Percentiles rank a stretch among this genome's conserved stretches.
Conservation (phyloP, 2,329 filamentous ascomycete species). For the Basipetospora chlamydospora region DNA sequence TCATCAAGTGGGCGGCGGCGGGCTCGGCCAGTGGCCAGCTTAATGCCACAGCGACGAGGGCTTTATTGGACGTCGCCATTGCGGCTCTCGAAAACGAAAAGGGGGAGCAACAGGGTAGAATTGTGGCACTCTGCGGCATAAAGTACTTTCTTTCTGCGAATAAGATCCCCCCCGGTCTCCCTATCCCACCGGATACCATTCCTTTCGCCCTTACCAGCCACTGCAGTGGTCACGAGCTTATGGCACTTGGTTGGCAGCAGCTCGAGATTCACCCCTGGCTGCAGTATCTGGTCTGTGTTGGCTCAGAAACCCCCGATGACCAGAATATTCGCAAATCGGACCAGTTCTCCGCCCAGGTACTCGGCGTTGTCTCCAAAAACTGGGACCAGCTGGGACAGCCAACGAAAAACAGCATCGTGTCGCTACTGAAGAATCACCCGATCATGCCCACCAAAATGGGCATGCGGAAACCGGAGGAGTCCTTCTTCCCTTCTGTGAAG, state of each 20-base stretch:
- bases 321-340: constrained; percentile 58
- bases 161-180: constrained; percentile 67
- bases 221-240: constrained; percentile 52
- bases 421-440: constrained; percentile 50
- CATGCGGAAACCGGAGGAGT: constrained; percentile 71
- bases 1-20: constrained; percentile 69
- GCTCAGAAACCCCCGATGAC: constrained; percentile 41
- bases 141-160: constrained; percentile 60
- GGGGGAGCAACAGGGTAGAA: constrained; percentile 45
- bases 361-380: constrained; percentile 56
- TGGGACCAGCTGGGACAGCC: background rate
- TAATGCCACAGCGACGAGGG: constrained; percentile 50
- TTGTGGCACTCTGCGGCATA: constrained; percentile 67
- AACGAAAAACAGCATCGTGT: constrained; percentile 50
- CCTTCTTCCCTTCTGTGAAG: constrained; percentile 88
- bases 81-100: constrained; percentile 49
- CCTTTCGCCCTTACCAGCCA: constrained; percentile 69
- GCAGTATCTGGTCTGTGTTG: constrained; percentile 58
- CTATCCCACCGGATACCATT: constrained; percentile 67
- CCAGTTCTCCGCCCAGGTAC: constrained; percentile 60
- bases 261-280: constrained; percentile 80
- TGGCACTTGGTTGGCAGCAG: constrained; percentile 73
- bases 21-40: constrained; percentile 61
- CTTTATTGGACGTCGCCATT: constrained; percentile 68
- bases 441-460: constrained; percentile 84